Percentiles rank a stretch among this genome's conserved stretches.
Evolutionary conservation across 805 yeast genomes (phyloP).

Genomic region (Candida coquimbonensis): DNA sequence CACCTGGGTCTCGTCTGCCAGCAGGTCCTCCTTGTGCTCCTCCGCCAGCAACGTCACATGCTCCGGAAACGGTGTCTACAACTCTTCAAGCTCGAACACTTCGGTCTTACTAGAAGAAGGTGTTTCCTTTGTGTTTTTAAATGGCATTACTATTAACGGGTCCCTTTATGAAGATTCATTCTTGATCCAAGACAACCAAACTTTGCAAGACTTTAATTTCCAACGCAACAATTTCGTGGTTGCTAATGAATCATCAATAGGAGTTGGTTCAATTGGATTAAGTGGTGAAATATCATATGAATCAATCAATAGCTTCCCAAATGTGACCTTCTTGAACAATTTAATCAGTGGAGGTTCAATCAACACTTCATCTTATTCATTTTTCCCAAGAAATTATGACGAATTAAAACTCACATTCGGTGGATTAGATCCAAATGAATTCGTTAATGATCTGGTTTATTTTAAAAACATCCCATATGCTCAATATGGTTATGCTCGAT

Average conservation of each 20-base stretch:
- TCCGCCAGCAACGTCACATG: conserved; percentile 4
- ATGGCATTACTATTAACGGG: conserved; percentile 16
- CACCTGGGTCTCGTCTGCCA: conserved; percentile 24
- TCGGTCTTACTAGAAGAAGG: background rate
- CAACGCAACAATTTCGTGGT: conserved; percentile 28
- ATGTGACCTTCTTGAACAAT: conserved; percentile 25
- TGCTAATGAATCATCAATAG: conserved; percentile 30
- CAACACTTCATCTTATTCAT: conserved; percentile 36
- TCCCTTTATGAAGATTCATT: conserved; percentile 11
- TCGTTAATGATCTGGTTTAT: conserved; percentile 38
- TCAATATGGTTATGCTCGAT: conserved; percentile 3
- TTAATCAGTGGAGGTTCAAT: conserved; percentile 27
- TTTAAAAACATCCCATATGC: conserved; percentile 45
- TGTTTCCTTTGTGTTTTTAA: conserved; percentile 5
- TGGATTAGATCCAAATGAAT: conserved; percentile 43
- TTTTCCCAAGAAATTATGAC: conserved; percentile 23
- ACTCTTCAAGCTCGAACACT: conserved; percentile 3
- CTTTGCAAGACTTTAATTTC: conserved; percentile 10
- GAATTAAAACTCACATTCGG: conserved; percentile 46
- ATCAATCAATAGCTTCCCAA: background rate
- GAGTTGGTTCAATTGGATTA: conserved; percentile 41
- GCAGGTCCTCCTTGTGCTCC: background rate
- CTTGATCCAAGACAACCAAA: background rate
- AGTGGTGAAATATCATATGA: background rate
- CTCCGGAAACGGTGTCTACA: conserved; percentile 12